Percentiles rank a stretch among this genome's conserved stretches.
These are phyloP conservation scores for Eutrema heterophyllum DNA, from an alignment of 345 rosid genomes.

Conservation along the genomic window DNA sequence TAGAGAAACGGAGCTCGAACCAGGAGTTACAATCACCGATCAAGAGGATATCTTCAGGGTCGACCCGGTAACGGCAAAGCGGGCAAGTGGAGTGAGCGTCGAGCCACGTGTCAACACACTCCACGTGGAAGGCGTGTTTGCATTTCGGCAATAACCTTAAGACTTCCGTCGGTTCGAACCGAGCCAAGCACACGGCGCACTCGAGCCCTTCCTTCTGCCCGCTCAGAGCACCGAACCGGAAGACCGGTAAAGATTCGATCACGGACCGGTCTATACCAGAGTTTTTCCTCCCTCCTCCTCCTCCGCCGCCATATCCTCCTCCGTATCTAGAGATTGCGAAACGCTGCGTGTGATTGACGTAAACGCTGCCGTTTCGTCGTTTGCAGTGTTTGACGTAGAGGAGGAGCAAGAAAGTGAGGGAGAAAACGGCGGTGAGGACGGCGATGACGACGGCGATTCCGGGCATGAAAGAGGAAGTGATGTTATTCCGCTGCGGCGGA, in stretches of 20 bases:
- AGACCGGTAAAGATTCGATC: constrained; percentile 73
- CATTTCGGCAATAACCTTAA: constrained; percentile 75
- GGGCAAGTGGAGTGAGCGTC: constrained; percentile 95
- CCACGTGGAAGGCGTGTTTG: constrained; percentile 90
- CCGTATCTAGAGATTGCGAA: background rate
- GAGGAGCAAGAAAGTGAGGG: constrained; percentile 66
- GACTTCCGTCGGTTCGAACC: constrained; percentile 59
- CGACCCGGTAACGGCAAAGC: constrained; percentile 84
- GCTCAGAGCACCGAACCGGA: constrained; percentile 65
- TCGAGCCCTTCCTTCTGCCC: constrained; percentile 82
- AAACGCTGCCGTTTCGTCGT: constrained; percentile 20
- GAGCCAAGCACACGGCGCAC: constrained; percentile 73
- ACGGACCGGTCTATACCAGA: constrained; percentile 77
- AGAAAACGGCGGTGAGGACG: constrained; percentile 61
- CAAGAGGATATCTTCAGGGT: constrained; percentile 82
- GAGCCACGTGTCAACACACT: constrained; percentile 95
- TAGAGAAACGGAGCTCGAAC: constrained; percentile 21
- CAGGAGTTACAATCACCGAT: constrained; percentile 35
- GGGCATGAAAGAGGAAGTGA: constrained; percentile 48
- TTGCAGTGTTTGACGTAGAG: constrained; percentile 84
- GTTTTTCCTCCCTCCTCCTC: constrained; percentile 38
- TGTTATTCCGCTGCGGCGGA: constrained; percentile 11
- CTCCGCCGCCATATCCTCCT: background rate
- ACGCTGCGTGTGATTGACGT: constrained; percentile 27
- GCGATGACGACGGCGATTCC: constrained; percentile 56